Conservation (phyloP, 1,284 basidiomycete species). For the Trichosporon sp. region DNA sequence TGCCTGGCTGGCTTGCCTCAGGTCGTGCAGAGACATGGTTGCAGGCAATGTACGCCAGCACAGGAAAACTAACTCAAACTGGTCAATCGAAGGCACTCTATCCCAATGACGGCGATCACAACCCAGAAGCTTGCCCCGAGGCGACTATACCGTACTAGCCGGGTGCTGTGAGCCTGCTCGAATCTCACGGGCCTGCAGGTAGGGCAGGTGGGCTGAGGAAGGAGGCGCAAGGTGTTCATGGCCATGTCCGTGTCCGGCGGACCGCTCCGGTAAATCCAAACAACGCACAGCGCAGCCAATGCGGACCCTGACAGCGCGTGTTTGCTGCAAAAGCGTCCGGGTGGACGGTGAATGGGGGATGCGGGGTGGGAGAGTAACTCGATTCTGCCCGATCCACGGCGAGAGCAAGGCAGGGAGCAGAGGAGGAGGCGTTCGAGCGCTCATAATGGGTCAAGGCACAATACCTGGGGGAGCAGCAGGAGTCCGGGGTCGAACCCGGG, state of each 20-base stretch:
- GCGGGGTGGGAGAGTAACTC: not conserved
- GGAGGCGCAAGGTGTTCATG: not conserved
- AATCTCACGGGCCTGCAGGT: not conserved
- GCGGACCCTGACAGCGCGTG: not conserved
- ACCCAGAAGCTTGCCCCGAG: not conserved
- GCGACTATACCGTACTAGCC: not conserved
- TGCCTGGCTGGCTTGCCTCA: not conserved
- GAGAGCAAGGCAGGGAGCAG: not conserved
- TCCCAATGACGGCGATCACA: conserved; percentile 1
- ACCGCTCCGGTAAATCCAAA: not conserved
- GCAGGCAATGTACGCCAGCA: not conserved
- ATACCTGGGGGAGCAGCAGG: not conserved
- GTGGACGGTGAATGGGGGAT: not conserved
- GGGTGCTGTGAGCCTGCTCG: not conserved
- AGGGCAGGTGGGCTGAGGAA: not conserved
- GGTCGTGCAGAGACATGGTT: not conserved
- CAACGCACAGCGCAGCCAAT: not conserved
- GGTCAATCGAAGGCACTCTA: not conserved
- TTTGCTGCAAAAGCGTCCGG: not conserved
- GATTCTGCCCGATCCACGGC: not conserved
- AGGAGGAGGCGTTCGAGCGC: not conserved
- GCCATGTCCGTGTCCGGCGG: not conserved
- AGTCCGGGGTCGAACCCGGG: conserved; percentile 1
- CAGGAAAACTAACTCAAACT: not conserved
- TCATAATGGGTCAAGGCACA: not conserved